A percentile compares a stretch with the other conserved stretches of the same genome.
These are phyloP conservation scores for Avena insularis DNA, from an alignment of 176 grass and related monocot genomes.

Conservation along the genomic window DNA sequence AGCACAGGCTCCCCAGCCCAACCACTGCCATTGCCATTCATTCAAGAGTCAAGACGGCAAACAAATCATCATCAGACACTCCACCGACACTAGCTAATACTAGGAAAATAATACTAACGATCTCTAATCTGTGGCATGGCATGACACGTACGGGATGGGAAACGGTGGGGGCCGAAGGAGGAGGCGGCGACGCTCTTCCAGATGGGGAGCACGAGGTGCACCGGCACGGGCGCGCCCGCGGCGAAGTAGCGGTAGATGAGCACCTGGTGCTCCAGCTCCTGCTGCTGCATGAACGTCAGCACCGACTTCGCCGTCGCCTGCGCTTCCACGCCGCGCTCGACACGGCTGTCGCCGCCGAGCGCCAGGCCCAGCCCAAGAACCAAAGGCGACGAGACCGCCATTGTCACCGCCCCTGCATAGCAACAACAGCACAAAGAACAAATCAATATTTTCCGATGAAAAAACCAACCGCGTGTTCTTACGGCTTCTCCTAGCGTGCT, in stretches of 20 bases:
- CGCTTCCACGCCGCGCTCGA: not conserved
- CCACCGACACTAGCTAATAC: not conserved
- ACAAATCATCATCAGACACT: not conserved
- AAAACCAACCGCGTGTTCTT: not conserved
- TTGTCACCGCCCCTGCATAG: constrained; percentile 59
- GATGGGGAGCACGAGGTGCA: constrained; percentile 93
- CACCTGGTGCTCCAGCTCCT: constrained; percentile 99
- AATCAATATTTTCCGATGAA: not conserved
- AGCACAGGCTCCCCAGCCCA: constrained; percentile 87
- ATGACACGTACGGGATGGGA: constrained; percentile 67
- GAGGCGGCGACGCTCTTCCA: constrained; percentile 97
- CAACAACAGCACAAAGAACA: not conserved
- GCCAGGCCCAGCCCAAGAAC: constrained; percentile 72
- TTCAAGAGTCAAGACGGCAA: not conserved
- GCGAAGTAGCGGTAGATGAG: constrained; percentile 99
- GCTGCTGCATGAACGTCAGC: constrained; percentile 98
- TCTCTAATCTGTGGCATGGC: not conserved
- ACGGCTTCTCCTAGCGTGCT: not conserved
- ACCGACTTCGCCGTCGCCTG: constrained; percentile 9
- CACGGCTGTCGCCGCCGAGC: constrained; percentile 41
- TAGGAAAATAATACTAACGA: too few species aligned
- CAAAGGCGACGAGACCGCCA: constrained; percentile 70
- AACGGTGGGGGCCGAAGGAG: constrained; percentile 78
- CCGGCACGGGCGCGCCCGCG: constrained; percentile 81
- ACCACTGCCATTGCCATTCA: constrained; percentile 56